Base-by-base conservation (phyloP, 1,139 yeast genomes). In the Meyerozyma athensensis region DNA sequence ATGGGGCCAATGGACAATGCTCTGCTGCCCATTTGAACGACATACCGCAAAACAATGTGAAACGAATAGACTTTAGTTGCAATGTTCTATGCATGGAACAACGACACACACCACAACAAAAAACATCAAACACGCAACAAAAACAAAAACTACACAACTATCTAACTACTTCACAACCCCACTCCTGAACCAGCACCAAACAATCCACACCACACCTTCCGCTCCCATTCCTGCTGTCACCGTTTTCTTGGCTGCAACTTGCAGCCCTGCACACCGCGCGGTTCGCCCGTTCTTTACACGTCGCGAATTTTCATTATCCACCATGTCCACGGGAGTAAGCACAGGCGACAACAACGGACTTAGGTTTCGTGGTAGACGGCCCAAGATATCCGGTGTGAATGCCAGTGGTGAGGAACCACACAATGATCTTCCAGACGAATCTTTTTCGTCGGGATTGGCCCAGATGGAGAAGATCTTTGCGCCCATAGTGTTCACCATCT, bases 221-320 rank as follows among this genome's bases (percentile, higher is more conserved):
- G 7, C 10, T 24, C 28, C 12, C 28, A 24, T 24, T 6, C 14
- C n/a, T 24, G 14, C 9, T 5, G 28, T 24, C 14, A 7, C 12
- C 14, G 12, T 10, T 8, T 24, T 5, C n/a, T 24, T 13, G 6
- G 9, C 10, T 7, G 23, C 7, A 21, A 7, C 23, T 10, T 21
- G 23, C 23, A 21, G 7, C 28, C 28, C 22, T 19, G 14, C 28
- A 24, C 28, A 24, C 28, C 28, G 6, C 28, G 28, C 14, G 28
- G 12, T 5, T 13, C n/a, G 14, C 22, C 6, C 22, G 22, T 19
- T 19, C 28, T 24, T 24, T 8, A 24, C 28, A 24, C 28, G 28
- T 24, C 28, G 28, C 28, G 28, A 24, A 7, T 7, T 24, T 24
- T 24, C n/a, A 7, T 10, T 7, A 10, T 10, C 6, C 28, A 24